Evolutionary conservation across 225 moss, liverwort and hornwort genomes (phyloP).

Genomic region (Ulota crispa): DNA sequence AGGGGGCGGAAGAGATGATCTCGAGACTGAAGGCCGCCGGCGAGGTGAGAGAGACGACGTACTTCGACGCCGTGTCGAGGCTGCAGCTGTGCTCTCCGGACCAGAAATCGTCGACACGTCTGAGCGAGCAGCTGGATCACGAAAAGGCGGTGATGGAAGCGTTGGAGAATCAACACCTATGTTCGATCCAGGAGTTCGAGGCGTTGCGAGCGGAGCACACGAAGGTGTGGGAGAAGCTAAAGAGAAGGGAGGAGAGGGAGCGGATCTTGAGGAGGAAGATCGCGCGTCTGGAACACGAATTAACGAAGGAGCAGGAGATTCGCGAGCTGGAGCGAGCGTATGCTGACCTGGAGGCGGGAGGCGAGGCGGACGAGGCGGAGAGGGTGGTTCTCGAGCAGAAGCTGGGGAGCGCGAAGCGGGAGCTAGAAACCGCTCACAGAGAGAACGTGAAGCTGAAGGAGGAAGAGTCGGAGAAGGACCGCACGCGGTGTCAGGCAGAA

Average conservation of each 20-base stretch:
- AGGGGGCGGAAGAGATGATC: constrained; percentile 42
- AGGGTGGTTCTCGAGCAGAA: constrained; percentile 54
- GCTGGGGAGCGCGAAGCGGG: constrained; percentile 59
- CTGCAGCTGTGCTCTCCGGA: constrained; percentile 53
- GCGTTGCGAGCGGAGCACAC: constrained; percentile 62
- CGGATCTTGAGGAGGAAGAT: constrained; percentile 48
- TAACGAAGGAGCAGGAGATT: constrained; percentile 50
- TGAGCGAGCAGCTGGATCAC: constrained; percentile 48
- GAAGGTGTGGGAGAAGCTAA: constrained; percentile 51
- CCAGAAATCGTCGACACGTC: constrained; percentile 36
- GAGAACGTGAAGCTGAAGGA: constrained; percentile 60
- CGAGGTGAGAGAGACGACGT: constrained; percentile 57
- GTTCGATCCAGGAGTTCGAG: constrained; percentile 69
- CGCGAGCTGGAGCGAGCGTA: constrained; percentile 47
- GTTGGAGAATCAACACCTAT: constrained; percentile 74
- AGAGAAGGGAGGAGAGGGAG: constrained; percentile 67
- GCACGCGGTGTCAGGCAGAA: constrained; percentile 78
- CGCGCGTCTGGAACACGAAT: constrained; percentile 35
- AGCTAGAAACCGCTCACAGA: constrained; percentile 52
- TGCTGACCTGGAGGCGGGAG: constrained; percentile 43
- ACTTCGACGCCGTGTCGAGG: constrained; percentile 52
- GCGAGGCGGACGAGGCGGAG: constrained; percentile 44
- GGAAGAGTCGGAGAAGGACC: constrained; percentile 74
- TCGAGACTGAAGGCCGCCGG: constrained; percentile 36
- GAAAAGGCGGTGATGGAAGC: constrained; percentile 67